Percentiles rank a stretch among this genome's conserved stretches.
phyloP scores from a whole-genome alignment of 75 land plant genomes.

The Adiantum capillusveneris region DNA sequence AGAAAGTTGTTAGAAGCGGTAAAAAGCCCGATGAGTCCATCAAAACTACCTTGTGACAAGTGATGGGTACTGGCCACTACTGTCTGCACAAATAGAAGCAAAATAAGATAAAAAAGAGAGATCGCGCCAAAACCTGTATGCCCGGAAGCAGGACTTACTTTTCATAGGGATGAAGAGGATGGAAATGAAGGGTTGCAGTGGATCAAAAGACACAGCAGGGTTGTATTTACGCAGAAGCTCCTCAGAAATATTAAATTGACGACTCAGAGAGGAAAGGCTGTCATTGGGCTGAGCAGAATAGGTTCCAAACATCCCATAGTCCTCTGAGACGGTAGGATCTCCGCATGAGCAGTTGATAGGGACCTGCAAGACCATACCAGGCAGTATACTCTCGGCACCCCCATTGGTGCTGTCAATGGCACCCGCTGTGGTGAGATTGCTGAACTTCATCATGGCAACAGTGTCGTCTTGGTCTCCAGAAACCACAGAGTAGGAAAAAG shows the following conservation, averaged over 20 bases:
- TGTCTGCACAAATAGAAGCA: constrained; percentile 1
- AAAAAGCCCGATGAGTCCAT: too few species aligned
- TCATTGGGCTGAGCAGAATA: constrained; percentile 5
- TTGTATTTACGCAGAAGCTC: not conserved
- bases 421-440: not conserved
- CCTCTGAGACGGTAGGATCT: not conserved
- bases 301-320: constrained; percentile 10
- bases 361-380: not conserved
- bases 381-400: not conserved
- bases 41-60: not conserved
- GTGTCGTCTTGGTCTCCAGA: not conserved
- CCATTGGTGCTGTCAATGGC: not conserved
- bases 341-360: constrained; percentile 18
- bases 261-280: not conserved
- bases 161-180: not conserved
- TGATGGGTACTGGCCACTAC: not conserved
- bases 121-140: not conserved
- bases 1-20: too few species aligned
- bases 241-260: not conserved
- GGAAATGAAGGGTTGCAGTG: not conserved
- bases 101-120: not conserved
- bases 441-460: not conserved
- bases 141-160: not conserved
- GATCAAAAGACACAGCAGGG: not conserved
- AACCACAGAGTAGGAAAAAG: not conserved